Evolutionary conservation across 306 rosid species (phyloP).

Genomic region (Purshia tridentata): DNA sequence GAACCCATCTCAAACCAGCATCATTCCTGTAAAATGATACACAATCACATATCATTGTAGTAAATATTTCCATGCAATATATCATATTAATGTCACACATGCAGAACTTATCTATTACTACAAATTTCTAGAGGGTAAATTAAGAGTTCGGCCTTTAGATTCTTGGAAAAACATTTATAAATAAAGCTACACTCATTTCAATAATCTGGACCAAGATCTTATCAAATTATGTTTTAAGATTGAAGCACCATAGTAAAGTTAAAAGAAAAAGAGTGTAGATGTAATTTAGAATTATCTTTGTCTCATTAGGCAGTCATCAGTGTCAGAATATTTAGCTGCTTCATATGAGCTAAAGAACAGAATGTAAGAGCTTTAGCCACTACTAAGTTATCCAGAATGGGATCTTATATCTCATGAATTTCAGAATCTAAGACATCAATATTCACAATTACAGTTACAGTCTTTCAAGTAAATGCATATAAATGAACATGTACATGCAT

Average conservation of each 20-base stretch:
- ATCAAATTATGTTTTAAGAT: not conserved
- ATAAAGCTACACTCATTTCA: not conserved
- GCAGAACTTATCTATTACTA: not conserved
- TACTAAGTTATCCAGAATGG: not conserved
- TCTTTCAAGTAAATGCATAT: not conserved
- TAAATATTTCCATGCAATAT: conserved; percentile 15
- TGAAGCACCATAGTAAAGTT: not conserved
- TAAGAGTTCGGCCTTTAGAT: not conserved
- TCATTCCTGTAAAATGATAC: conserved; percentile 45
- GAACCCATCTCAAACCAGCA: conserved; percentile 97
- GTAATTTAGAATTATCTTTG: not conserved
- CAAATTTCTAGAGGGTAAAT: not conserved
- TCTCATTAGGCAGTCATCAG: not conserved
- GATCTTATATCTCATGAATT: not conserved
- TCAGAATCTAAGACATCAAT: not conserved
- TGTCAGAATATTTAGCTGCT: not conserved
- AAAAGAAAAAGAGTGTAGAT: not conserved
- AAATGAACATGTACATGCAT: not conserved
- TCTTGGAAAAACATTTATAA: not conserved
- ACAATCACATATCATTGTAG: conserved; percentile 10
- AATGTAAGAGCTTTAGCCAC: not conserved
- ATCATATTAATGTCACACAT: not conserved
- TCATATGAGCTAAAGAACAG: not conserved
- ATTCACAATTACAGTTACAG: not conserved
- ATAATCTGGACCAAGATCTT: not conserved